Conservation (phyloP, 2,329 filamentous ascomycete genomes). For the Epichloe coenophiala region DNA sequence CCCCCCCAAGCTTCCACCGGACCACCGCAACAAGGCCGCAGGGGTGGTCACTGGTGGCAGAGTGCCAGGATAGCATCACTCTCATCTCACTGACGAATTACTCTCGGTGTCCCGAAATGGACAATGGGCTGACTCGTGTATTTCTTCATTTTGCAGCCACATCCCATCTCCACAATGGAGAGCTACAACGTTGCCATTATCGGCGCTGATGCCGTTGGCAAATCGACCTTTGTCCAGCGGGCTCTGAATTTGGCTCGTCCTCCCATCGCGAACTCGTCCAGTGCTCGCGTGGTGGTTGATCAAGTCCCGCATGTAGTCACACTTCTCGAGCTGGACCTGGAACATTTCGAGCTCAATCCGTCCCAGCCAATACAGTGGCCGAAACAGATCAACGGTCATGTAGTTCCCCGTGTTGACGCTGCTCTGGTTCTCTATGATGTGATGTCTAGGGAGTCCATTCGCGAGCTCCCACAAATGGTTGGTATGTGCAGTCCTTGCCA, state of each 20-base stretch:
- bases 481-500: constrained; percentile 34
- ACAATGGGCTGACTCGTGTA: constrained; percentile 4
- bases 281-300: constrained; percentile 44
- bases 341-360: constrained; percentile 48
- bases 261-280: constrained; percentile 40
- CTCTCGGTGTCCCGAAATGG: constrained; percentile 1
- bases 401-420: constrained; percentile 66
- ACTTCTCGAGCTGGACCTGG: constrained; percentile 52
- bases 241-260: constrained; percentile 41
- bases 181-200: constrained; percentile 53
- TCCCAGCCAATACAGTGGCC: constrained; percentile 49
- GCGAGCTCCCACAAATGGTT: constrained; percentile 60
- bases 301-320: constrained; percentile 44
- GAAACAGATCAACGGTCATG: constrained; percentile 53
- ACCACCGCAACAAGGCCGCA: constrained; percentile 3
- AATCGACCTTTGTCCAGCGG: constrained; percentile 54
- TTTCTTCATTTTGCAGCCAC: constrained; percentile 13
- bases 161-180: constrained; percentile 33
- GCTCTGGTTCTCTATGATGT: constrained; percentile 83
- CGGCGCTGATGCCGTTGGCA: constrained; percentile 52
- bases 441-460: constrained; percentile 61
- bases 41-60: background rate
- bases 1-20: constrained; percentile 1
- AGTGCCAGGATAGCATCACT: background rate
- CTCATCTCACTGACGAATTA: background rate